Percentiles rank a stretch among this genome's conserved stretches.
These are phyloP conservation scores for Actinidia arguta DNA, from an alignment of 179 eudicot species.

Conservation along the genomic window DNA sequence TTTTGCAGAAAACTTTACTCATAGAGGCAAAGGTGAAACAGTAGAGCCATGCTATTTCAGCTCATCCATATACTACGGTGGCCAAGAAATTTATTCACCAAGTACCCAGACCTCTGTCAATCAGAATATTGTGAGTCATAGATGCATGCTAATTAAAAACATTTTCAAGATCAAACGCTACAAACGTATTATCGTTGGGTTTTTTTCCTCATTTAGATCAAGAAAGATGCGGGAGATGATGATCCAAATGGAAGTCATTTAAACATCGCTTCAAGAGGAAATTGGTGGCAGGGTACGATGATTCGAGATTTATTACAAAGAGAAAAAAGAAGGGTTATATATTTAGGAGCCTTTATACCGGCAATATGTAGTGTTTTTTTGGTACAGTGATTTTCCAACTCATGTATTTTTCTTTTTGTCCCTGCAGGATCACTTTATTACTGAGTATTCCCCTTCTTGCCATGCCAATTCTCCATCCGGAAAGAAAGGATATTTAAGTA, in stretches of 20 bases:
- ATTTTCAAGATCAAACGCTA: too few species aligned
- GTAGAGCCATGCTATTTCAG: constrained; percentile 62
- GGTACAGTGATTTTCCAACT: too few species aligned
- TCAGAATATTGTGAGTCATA: constrained; percentile 42
- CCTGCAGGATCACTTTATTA: constrained; percentile 79
- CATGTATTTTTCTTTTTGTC: not conserved
- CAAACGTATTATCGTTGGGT: too few species aligned
- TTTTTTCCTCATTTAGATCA: constrained; percentile 40
- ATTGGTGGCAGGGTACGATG: constrained; percentile 89
- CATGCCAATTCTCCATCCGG: constrained; percentile 1
- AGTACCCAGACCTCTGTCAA: constrained; percentile 36
- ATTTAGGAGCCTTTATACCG: too few species aligned
- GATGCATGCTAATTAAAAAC: too few species aligned
- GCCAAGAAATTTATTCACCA: constrained; percentile 80
- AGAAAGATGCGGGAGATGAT: constrained; percentile 55
- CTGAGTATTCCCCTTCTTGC: constrained; percentile 30
- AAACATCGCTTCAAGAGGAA: constrained; percentile 74
- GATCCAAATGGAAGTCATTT: constrained; percentile 53
- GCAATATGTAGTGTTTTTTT: not conserved
- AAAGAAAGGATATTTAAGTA: constrained; percentile 15
- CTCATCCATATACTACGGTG: constrained; percentile 92
- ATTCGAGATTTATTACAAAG: not conserved
- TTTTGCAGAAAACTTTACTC: too few species aligned
- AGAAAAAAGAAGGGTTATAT: not conserved
- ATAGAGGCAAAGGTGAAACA: too few species aligned